Percentiles rank a stretch among this genome's conserved stretches.
phyloP scores from a whole-genome alignment of 78 protist genomes.

The Dictyostelium citrinum region DNA sequence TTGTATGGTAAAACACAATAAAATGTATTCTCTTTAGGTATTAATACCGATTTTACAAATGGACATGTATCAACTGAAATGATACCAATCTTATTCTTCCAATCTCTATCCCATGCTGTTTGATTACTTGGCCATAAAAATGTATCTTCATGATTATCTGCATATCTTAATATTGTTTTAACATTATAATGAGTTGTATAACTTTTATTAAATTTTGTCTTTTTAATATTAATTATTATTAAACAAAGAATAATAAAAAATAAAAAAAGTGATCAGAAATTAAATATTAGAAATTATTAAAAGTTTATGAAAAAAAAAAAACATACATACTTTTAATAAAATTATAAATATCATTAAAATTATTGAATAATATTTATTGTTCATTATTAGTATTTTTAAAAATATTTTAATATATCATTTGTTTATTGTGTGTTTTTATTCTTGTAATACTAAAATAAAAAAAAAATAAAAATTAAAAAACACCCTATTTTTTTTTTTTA shows the following conservation, averaged over 20 bases:
- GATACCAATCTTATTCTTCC: background rate
- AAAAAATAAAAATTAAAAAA: too few species aligned
- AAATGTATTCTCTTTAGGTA: conserved; percentile 18
- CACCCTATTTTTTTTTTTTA: too few species aligned
- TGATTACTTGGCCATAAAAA: background rate
- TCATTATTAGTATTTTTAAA: background rate
- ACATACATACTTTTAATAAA: background rate
- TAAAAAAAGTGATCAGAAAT: background rate
- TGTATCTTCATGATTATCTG: background rate
- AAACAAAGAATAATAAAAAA: too few species aligned
- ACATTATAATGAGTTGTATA: conserved; percentile 43
- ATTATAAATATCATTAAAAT: background rate
- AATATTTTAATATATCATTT: too few species aligned
- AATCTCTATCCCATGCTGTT: conserved; percentile 17
- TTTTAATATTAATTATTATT: too few species aligned
- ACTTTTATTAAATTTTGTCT: background rate
- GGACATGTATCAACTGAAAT: background rate
- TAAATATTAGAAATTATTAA: background rate
- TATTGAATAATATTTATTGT: background rate
- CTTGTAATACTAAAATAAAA: too few species aligned
- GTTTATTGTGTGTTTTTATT: too few species aligned
- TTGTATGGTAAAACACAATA: conserved; percentile 41
- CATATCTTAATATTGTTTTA: background rate
- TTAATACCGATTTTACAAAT: background rate
- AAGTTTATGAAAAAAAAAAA: too few species aligned